phyloP scores from a whole-genome alignment of 2,329 filamentous ascomycete genomes.

The Diaporthe destruens region DNA sequence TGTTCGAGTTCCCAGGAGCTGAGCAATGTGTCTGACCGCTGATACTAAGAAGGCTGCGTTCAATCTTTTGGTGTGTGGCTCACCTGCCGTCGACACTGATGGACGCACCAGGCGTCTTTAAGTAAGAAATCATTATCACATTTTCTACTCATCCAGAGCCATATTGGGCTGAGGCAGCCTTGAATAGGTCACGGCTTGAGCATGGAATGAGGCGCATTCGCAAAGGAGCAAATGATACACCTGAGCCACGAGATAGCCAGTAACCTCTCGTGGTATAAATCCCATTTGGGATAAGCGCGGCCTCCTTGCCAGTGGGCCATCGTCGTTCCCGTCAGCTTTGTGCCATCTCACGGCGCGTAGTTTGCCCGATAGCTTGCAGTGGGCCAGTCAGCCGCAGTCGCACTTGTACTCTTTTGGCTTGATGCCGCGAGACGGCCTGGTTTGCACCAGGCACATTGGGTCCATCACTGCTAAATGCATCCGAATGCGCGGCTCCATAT shows the following conservation, averaged over 20 bases:
- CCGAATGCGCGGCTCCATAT: neutral
- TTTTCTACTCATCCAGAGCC: neutral
- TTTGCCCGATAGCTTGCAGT: constrained; percentile 15
- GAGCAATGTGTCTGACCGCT: neutral
- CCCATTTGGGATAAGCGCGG: constrained; percentile 25
- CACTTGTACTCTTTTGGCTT: constrained; percentile 23
- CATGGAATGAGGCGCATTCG: neutral
- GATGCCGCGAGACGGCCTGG: constrained; percentile 13
- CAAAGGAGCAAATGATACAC: constrained; percentile 26
- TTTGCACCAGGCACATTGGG: neutral
- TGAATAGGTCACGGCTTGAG: neutral
- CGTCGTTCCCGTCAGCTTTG: neutral
- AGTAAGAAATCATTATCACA: neutral
- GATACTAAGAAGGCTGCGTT: neutral
- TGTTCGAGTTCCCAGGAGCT: neutral
- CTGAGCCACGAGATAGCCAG: constrained; percentile 5
- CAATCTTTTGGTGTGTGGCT: neutral
- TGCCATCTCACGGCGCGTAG: neutral
- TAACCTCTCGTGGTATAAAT: constrained; percentile 31
- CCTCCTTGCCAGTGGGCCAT: neutral
- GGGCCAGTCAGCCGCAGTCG: constrained; percentile 14
- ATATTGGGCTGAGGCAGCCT: constrained; percentile 17
- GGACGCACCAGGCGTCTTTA: neutral
- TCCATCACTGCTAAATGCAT: neutral
- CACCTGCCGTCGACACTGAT: neutral